Evolutionary conservation across 2,329 filamentous ascomycete species (phyloP).

Genomic region (Trichoderma harzianum): DNA sequence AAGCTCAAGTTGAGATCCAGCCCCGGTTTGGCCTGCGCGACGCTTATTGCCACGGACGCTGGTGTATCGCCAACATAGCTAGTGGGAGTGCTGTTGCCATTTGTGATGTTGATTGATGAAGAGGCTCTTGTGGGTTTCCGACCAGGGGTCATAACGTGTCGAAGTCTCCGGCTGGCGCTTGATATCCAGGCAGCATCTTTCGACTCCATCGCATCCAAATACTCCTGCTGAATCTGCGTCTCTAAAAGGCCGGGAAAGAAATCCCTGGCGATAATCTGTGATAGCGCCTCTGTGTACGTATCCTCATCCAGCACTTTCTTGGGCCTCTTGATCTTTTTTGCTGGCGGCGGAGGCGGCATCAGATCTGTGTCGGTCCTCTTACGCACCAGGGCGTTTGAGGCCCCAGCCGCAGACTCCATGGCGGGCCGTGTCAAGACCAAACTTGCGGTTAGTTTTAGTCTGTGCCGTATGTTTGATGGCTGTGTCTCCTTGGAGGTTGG

Average conservation of each 20-base stretch:
- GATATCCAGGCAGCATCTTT: slow-evolving; percentile 82
- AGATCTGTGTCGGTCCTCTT: slow-evolving; percentile 66
- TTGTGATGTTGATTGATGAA: slow-evolving; percentile 24
- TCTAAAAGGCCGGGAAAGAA: slow-evolving; percentile 93
- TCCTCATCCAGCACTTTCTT: slow-evolving; percentile 89
- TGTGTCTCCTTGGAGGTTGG: not conserved
- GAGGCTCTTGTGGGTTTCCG: slow-evolving; percentile 32
- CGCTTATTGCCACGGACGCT: slow-evolving; percentile 48
- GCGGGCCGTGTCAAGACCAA: not conserved
- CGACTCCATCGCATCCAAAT: slow-evolving; percentile 85
- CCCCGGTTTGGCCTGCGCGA: slow-evolving; percentile 40
- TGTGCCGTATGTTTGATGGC: not conserved
- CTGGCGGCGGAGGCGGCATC: slow-evolving; percentile 82
- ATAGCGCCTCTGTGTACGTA: slow-evolving; percentile 83
- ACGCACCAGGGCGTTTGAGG: slow-evolving; percentile 57
- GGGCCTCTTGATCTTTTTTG: slow-evolving; percentile 89
- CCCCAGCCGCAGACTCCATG: slow-evolving; percentile 40
- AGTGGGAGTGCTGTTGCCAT: slow-evolving; percentile 56
- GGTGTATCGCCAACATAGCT: slow-evolving; percentile 73
- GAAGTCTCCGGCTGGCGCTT: slow-evolving; percentile 68
- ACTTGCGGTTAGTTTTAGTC: not conserved
- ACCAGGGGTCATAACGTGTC: slow-evolving; percentile 78
- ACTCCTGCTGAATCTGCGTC: slow-evolving; percentile 83
- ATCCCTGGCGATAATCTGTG: slow-evolving; percentile 91
- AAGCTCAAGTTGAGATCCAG: slow-evolving; percentile 78